These are phyloP conservation scores for Calendula officinalis DNA, from an alignment of 129 eudicot species.

Conservation along the genomic window DNA sequence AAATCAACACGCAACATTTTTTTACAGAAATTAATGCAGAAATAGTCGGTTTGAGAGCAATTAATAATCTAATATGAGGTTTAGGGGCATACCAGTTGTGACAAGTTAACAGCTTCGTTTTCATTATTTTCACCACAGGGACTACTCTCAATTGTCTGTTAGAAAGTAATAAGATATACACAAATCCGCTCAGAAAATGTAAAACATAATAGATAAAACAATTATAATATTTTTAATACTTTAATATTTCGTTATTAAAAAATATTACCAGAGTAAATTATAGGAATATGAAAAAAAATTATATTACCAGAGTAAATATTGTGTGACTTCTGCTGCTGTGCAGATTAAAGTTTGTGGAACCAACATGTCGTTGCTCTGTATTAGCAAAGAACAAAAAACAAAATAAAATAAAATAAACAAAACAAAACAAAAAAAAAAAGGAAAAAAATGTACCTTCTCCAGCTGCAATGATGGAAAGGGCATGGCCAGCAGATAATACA, in stretches of 20 bases:
- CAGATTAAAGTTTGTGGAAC: conserved; percentile 78
- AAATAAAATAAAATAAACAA: background rate
- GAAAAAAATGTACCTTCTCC: conserved; percentile 58
- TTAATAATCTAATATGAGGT: conserved; percentile 4
- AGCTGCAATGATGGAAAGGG: conserved; percentile 78
- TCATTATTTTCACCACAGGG: conserved; percentile 70
- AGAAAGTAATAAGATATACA: conserved; percentile 12
- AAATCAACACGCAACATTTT: conserved; percentile 14
- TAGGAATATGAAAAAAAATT: background rate
- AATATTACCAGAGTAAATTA: background rate
- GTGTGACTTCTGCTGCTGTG: conserved; percentile 95
- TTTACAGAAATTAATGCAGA: conserved; percentile 1
- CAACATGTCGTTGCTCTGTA: conserved; percentile 89
- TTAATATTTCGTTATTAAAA: background rate
- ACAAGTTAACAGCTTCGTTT: conserved; percentile 75
- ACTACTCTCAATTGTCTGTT: conserved; percentile 85
- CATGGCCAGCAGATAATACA: conserved; percentile 79
- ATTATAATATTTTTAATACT: background rate
- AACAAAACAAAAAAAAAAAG: background rate
- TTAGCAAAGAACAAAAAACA: conserved; percentile 7
- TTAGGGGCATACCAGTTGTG: conserved; percentile 60
- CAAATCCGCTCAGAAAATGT: background rate
- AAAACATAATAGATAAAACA: background rate
- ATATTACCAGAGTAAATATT: conserved; percentile 75
- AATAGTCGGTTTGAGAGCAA: background rate